A percentile compares a stretch with the other conserved stretches of the same genome.
Conservation (phyloP, 208 protist genomes). For the Plasmodiophora brassicae region DNA sequence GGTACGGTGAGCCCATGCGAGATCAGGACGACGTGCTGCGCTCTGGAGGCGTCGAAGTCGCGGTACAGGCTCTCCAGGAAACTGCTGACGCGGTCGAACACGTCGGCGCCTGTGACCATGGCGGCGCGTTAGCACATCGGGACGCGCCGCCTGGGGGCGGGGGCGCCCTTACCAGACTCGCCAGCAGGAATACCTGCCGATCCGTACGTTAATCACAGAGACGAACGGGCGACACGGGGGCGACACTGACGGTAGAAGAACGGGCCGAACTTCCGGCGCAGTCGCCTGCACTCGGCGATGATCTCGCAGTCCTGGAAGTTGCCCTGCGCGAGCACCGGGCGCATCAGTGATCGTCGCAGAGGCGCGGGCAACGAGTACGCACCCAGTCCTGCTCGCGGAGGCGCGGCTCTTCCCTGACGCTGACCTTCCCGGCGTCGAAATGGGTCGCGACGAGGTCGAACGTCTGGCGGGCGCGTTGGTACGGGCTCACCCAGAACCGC, state of each 20-base stretch:
- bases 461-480: neutral
- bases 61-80: neutral
- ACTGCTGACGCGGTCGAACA: neutral
- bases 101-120: neutral
- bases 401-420: neutral
- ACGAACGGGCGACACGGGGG: neutral
- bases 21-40: neutral
- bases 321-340: neutral
- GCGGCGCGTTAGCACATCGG: neutral
- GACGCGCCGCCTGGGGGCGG: neutral
- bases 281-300: neutral
- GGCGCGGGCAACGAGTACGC: neutral
- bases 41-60: neutral
- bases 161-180: neutral
- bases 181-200: neutral
- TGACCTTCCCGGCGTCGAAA: neutral
- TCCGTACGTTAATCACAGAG: neutral
- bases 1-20: neutral
- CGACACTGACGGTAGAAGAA: neutral
- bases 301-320: conserved; percentile 9
- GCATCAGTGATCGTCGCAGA: neutral
- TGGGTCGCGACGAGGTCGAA: neutral
- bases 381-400: conserved; percentile 32
- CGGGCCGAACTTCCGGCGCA: neutral
- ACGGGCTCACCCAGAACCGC: conserved; percentile 23